phyloP scores from a whole-genome alignment of 148 eudicot species.

The Polygonum aviculare region DNA sequence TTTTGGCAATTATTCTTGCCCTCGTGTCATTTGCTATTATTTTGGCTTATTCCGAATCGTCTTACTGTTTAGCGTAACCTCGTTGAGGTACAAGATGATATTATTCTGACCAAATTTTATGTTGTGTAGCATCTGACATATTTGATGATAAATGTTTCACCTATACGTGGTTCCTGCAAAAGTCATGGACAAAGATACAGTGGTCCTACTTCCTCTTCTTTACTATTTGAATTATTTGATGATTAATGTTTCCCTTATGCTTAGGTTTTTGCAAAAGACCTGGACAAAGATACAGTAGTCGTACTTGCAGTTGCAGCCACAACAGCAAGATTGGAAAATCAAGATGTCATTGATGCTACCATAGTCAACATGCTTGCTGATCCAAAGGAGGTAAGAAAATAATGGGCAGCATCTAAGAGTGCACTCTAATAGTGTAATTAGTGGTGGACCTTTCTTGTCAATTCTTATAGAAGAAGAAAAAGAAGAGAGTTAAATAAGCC shows the following conservation, averaged over 20 bases:
- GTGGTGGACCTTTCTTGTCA: not conserved
- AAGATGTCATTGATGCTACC: constrained; percentile 77
- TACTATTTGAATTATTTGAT: no score
- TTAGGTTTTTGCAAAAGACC: constrained; percentile 46
- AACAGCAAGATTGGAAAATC: constrained; percentile 74
- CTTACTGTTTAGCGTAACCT: constrained; percentile 60
- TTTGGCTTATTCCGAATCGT: constrained; percentile 58
- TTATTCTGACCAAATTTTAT: not conserved
- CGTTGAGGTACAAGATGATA: constrained; percentile 38
- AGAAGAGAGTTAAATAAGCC: not conserved
- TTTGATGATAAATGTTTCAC: not conserved
- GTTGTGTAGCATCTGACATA: not conserved
- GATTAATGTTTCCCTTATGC: not conserved
- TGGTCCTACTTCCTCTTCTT: constrained; percentile 29
- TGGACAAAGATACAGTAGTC: constrained; percentile 62
- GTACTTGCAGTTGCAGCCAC: constrained; percentile 48
- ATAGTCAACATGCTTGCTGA: constrained; percentile 62
- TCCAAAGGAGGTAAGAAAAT: constrained; percentile 53
- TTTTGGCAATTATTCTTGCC: no score
- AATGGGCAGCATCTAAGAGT: not conserved
- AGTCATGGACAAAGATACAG: constrained; percentile 52
- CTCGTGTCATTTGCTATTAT: no score
- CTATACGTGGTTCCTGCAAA: constrained; percentile 30
- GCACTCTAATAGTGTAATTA: not conserved
- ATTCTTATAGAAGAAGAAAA: not conserved